Evolutionary conservation across 108 stramenopile genomes (phyloP), one percentile per base, ranked within the genome.

Genomic region (Cyclotella cryptica): DNA sequence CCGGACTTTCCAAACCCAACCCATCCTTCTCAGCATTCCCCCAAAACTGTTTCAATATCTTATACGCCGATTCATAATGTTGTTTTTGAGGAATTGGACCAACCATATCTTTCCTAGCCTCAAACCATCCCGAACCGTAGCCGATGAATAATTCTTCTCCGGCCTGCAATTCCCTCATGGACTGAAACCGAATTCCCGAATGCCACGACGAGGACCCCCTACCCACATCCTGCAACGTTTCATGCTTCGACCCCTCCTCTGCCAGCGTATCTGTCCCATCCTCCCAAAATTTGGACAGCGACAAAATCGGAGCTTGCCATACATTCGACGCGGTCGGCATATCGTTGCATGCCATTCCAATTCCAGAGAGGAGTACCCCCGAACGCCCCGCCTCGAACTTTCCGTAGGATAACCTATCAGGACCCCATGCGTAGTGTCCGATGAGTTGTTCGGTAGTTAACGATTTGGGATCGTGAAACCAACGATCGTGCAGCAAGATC

Each of bases 121-220:
- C 19, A 58, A 91, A 93, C 90, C 90, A 93, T 0, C 79, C 62
- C 12, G 80, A 75, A 9, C 93, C 90, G 82, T 93, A 93, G 26
- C 46, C 7, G 13, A 79, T 82, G 68, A 91, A 94, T 10, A 93
- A 51, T 77, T 95, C 94, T 27, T 81, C 87, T 61, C 90, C 93
- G 0, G 76, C 88, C 29, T 73, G 76, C 57, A 94, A 78, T 41
- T 79, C 18, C 19, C 74, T 43, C 6, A 13, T 49, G 0, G 85
- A 77, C 18, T 60, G 24, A 29, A 85, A 71, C 1, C 17, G 9
- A 3, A 85, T 72, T 29, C 73, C 70, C 4, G 67, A 18, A 72
- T 89, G 89, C 21, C 64, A 66, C 30, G 89, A 77, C 47, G 55
- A 49, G 8, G 91, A 88, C 42, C 93, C 93, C 13, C 78, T 69